Base-by-base conservation (phyloP, 2,329 filamentous ascomycete species). In the Lithohypha guttulata region DNA sequence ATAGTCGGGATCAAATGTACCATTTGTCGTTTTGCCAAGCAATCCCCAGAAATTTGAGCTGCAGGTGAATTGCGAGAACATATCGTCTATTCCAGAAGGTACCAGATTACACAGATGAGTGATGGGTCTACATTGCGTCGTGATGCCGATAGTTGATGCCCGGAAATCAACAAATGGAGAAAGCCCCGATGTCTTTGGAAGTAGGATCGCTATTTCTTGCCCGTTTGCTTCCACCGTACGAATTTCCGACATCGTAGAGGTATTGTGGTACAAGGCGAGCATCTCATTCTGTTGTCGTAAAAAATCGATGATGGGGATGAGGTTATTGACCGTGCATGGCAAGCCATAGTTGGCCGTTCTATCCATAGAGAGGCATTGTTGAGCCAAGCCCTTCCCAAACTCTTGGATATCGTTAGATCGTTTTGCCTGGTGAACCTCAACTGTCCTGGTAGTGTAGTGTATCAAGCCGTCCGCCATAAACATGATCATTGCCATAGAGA, bases 131-230 rank as follows among this genome's bases (percentile, higher is more conserved):
- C 41, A 43, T 14, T 30, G 8, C n/a, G 41, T 36, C 5, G 30
- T 17, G 17, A 43, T n/a, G n/a, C 41, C 41, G 7, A 43, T 43
- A 10, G 41, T 43, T 9, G 41, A 43, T 15, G 41, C 31, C 10
- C 37, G 35, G 25, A 27, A 43, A 26, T 43, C 41, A 14, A 28
- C 19, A 21, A 21, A 34, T 7, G 19, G 30, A 2, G 41, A 35
- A 4, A 43, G 25, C 10, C 13, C 26, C 10, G 19, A 11, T 11
- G 36, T 15, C 19, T 43, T 43, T 17, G 41, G 41, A 6, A 28
- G 26, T n/a, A 28, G 26, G 11, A 28, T 28, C 11, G 26, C 26
- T n/a, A 28, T n/a, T n/a, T 28, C 15, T n/a, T 14, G 11, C n/a
- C n/a, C n/a, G 15, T 28, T 10, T 28, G 26, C 9, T 28, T 11